Base-by-base conservation (phyloP, 2,329 filamentous ascomycete species). In the Ophioceras dolichostomum region DNA sequence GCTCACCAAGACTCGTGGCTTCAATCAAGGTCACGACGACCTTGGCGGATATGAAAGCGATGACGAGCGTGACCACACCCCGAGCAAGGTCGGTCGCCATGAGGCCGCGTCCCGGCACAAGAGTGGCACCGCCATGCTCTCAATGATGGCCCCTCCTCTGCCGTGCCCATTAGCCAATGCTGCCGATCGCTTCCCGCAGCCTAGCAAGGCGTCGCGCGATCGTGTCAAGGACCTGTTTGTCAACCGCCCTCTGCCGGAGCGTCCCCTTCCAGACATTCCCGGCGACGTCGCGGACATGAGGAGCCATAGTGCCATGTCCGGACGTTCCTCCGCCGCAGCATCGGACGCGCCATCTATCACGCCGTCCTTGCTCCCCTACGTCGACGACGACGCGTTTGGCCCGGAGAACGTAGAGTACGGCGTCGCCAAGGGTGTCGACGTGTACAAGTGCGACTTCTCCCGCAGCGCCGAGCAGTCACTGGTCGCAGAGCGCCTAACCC, bases 251-350 rank as follows among this genome's bases (percentile, higher is more conserved):
- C 37, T 59, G 3, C 57, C 56, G 5, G 41, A 51, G 26, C 48
- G 50, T 1, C 55, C 56, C 7, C 10, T 38, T 3, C 43, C 44
- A 3, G 40, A 39, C 41, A 10, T 84, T 7, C 77, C 78, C 1
- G 83, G 89, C 19, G 5, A 12, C 21, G 21, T 22, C 32, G 9
- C 32, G 49, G 84, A 83, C 1, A 58, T 88, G 21, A 74, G 89
- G 14, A 34, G 22, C 22, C 22, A 26, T 7, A n/a, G n/a, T n/a
- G 5, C 4, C n/a, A n/a, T 17, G 32, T 28, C 27, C n/a, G 32
- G 36, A 18, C 28, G 29, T n/a, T 32, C 32, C 10, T 31, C 31
- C 14, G 30, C 27, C 22, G 19, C n/a, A n/a, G n/a, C 24, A 5
- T 40, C 29, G 10, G 8, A n/a, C 13, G 32, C 35, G 17, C 18